Evolutionary conservation across 306 rosid genomes (phyloP).

Genomic region (Prosopis cineraria): DNA sequence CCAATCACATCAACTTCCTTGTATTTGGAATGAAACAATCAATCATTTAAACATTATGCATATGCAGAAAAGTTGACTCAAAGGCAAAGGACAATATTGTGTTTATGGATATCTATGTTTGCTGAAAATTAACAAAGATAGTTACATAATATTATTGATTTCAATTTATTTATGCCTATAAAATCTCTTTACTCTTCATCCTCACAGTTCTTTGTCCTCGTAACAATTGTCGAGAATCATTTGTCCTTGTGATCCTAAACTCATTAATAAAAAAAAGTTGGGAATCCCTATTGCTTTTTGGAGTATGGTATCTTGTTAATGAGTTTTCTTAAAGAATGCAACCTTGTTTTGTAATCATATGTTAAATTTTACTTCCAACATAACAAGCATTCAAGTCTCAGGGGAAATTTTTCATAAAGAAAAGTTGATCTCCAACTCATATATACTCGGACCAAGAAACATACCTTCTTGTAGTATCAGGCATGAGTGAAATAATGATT

Average conservation of each 20-base stretch:
- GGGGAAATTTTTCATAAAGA: background rate
- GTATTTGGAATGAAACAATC: slow-evolving; percentile 23
- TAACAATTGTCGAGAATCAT: background rate
- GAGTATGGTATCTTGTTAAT: background rate
- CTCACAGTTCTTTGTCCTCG: background rate
- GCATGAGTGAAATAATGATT: background rate
- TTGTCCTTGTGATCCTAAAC: background rate
- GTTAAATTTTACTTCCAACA: background rate
- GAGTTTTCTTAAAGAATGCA: background rate
- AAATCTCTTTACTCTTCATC: background rate
- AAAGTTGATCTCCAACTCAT: background rate
- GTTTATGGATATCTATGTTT: background rate
- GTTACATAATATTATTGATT: background rate
- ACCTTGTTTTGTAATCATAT: background rate
- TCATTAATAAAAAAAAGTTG: background rate
- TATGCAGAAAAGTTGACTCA: background rate
- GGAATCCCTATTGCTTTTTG: background rate
- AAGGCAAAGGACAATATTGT: background rate
- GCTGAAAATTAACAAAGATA: background rate
- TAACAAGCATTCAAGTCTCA: background rate
- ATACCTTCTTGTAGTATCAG: slow-evolving; percentile 55
- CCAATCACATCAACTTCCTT: slow-evolving; percentile 95
- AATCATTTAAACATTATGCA: background rate
- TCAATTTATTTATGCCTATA: background rate
- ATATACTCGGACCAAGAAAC: background rate